Evolutionary conservation across 2,329 filamentous ascomycete species (phyloP), one percentile per base, ranked within the genome.

Genomic region (Arthrinium puccinioides): DNA sequence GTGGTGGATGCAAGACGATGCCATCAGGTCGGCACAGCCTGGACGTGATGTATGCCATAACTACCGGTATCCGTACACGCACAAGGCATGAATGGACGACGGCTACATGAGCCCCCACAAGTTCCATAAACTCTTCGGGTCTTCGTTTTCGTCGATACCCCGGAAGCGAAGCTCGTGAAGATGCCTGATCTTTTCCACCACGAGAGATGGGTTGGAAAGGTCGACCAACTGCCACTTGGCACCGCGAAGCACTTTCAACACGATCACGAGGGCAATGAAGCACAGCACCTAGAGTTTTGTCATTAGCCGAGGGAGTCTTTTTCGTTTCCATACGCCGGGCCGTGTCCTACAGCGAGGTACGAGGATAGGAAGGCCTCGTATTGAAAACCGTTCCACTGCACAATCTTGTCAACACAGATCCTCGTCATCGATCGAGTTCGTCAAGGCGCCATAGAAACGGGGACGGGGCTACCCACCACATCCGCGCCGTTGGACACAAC

Each of bases 361-460:
- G 59, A 54, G 5, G 60, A 59, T 3, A 66, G 37, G 38, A 66
- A 64, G 4, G 59, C 44, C 20, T 56, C 46, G 0, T 33, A n/a
- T 21, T 59, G 43, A 30, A 60, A 64, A 1, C 51, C 50, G 13
- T 57, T 51, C 60, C 60, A 65, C 18, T 63, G 28, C n/a, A n/a
- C n/a, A n/a, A n/a, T n/a, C n/a, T n/a, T n/a, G n/a, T n/a, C n/a
- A n/a, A n/a, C n/a, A n/a, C n/a, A n/a, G n/a, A n/a, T n/a, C n/a
- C n/a, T n/a, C n/a, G n/a, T n/a, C n/a, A n/a, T n/a, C n/a, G n/a
- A n/a, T n/a, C n/a, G n/a, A n/a, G n/a, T n/a, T n/a, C n/a, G n/a
- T n/a, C n/a, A n/a, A n/a, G n/a, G n/a, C n/a, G n/a, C n/a, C n/a
- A n/a, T n/a, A n/a, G n/a, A n/a, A n/a, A n/a, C n/a, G n/a, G n/a